Evolutionary conservation across 2,329 filamentous ascomycete genomes (phyloP).

Genomic region (Alternaria consortialis): DNA sequence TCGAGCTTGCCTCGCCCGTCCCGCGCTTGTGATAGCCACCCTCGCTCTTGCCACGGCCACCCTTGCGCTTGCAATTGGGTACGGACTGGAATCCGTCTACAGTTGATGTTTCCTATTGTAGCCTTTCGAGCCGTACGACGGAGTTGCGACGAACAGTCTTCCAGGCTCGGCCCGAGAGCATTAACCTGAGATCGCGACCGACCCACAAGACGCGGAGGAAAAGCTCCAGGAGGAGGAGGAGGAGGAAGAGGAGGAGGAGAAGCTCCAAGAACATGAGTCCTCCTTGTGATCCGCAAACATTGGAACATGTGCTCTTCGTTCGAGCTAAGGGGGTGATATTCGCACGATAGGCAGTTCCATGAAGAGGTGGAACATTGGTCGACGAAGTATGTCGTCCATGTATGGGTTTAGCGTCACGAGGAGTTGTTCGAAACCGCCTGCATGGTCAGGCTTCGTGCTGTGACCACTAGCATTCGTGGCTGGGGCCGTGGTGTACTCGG

Average conservation of each 20-base stretch:
- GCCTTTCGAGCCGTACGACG: background rate
- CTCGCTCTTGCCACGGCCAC: no score
- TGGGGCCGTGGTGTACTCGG: background rate
- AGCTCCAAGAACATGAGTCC: background rate
- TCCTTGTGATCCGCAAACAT: no score
- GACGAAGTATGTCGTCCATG: background rate
- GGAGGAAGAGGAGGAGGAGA: no score
- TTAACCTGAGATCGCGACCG: background rate
- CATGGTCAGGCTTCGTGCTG: background rate
- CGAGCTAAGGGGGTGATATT: background rate
- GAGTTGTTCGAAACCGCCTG: background rate
- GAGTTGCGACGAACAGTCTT: background rate
- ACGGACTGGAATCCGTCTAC: no score
- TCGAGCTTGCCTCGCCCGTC: no score
- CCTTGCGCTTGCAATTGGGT: no score
- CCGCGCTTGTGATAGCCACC: no score
- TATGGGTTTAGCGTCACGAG: constrained; percentile 1
- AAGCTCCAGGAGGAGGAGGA: no score
- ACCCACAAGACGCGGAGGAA: no score
- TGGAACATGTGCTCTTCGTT: no score
- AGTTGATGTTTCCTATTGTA: background rate
- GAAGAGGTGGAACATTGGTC: constrained; percentile 2
- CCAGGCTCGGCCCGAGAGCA: no score
- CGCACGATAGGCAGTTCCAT: constrained; percentile 1
- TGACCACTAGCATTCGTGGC: background rate